These are phyloP conservation scores for Paramecium bursaria DNA, from an alignment of 73 alveolate genomes.

Conservation along the genomic window DNA sequence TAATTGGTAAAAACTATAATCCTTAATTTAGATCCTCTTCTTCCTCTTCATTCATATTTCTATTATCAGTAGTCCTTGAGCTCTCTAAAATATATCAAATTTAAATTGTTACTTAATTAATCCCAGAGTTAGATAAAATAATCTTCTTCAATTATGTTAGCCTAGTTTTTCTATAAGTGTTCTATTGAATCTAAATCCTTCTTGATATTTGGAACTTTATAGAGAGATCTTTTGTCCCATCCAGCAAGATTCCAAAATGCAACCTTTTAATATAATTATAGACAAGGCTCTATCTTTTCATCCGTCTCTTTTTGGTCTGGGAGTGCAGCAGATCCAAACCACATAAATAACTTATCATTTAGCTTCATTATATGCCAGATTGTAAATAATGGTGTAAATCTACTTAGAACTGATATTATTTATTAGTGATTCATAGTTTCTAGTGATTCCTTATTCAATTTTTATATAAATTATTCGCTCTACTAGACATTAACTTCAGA, in stretches of 20 bases:
- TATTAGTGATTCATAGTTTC: conserved; percentile 19
- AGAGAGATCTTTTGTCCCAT: conserved; percentile 42
- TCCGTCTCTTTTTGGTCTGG: too few relatives aligned
- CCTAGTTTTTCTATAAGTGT: too few relatives aligned
- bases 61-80: too few relatives aligned
- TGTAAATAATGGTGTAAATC: not conserved
- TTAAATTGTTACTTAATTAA: not conserved
- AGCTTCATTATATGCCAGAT: conserved; percentile 21
- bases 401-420: conserved; percentile 7
- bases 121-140: conserved; percentile 29
- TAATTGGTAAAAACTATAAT: not conserved
- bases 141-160: not conserved
- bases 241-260: conserved; percentile 57
- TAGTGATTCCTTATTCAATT: not conserved
- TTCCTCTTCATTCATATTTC: not conserved
- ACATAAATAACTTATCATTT: conserved; percentile 9
- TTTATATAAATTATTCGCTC: too few relatives aligned
- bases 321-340: conserved; percentile 20
- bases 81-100: not conserved
- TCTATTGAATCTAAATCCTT: too few relatives aligned
- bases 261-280: not conserved
- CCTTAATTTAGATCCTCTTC: not conserved
- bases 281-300: not conserved
- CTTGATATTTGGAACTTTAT: not conserved
- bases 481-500: too few relatives aligned